Conservation (phyloP, 495 filamentous ascomycete species). For the Aspergillus affinis region DNA sequence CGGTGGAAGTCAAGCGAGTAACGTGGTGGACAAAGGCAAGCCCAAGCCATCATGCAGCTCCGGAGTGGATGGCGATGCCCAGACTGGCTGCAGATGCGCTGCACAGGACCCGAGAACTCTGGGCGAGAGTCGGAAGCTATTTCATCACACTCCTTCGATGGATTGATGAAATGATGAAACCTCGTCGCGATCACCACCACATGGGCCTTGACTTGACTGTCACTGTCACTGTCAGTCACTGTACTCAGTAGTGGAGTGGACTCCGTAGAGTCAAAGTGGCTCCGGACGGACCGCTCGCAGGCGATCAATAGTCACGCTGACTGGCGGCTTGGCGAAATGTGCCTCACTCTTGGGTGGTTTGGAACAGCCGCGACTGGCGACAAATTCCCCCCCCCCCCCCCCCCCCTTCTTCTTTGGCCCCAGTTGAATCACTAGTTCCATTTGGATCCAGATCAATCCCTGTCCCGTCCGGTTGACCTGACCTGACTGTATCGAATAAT, state of each 20-base stretch:
- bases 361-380: constrained; percentile 35
- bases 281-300: neutral
- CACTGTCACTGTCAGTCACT: no score
- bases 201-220: no score
- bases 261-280: no score
- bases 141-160: neutral
- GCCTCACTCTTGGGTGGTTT: constrained; percentile 11
- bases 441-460: no score
- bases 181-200: no score
- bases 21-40: constrained; percentile 6
- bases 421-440: neutral
- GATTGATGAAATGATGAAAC: no score
- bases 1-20: neutral
- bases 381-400: no score
- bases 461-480: no score
- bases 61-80: constrained; percentile 18
- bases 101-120: constrained; percentile 21
- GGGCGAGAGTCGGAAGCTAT: neutral
- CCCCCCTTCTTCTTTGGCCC: no score
- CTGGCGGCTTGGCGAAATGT: constrained; percentile 9
- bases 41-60: constrained; percentile 8
- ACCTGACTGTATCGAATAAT: neutral
- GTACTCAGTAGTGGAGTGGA: no score
- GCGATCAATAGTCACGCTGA: neutral
- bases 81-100: constrained; percentile 18